Evolutionary conservation across 2,329 filamentous ascomycete species (phyloP).

Genomic region (Fusarium newnesense): DNA sequence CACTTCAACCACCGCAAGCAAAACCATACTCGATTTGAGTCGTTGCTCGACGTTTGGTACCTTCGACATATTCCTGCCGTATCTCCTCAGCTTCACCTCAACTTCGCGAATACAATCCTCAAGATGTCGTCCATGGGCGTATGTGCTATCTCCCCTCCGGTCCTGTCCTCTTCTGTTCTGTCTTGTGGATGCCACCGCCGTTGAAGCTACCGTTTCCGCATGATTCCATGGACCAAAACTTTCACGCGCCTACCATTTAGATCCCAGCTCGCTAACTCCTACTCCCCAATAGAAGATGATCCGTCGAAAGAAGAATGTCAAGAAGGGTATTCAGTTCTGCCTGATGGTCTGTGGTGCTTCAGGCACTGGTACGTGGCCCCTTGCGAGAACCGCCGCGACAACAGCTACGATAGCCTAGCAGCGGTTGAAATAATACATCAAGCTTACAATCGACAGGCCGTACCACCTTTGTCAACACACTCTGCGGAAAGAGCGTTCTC

Average conservation of each 20-base stretch:
- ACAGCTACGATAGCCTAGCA: slow-evolving; percentile 10
- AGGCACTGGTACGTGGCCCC: slow-evolving; percentile 81
- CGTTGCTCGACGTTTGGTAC: slow-evolving; percentile 36
- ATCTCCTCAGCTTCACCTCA: slow-evolving; percentile 29
- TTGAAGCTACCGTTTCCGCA: slow-evolving; percentile 41
- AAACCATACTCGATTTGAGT: slow-evolving; percentile 41
- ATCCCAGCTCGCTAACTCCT: slow-evolving; percentile 43
- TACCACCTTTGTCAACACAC: slow-evolving; percentile 99
- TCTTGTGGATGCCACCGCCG: slow-evolving; percentile 29
- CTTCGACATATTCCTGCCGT: slow-evolving; percentile 34
- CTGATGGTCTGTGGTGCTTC: slow-evolving; percentile 99
- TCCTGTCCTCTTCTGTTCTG: slow-evolving; percentile 11
- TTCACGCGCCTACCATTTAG: slow-evolving; percentile 27
- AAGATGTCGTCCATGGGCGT: slow-evolving; percentile 50
- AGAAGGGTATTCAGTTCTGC: slow-evolving; percentile 99
- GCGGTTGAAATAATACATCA: slow-evolving; percentile 17
- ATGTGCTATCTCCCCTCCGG: slow-evolving; percentile 39
- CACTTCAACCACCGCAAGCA: slow-evolving; percentile 45
- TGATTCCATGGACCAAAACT: slow-evolving; percentile 16
- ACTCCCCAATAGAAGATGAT: slow-evolving; percentile 80
- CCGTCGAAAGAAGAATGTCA: slow-evolving; percentile 99
- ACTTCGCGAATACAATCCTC: slow-evolving; percentile 32
- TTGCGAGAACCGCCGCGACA: slow-evolving; percentile 23
- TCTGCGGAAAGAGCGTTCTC: slow-evolving; percentile 94
- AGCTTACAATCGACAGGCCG: slow-evolving; percentile 70